phyloP scores from a whole-genome alignment of 768 basidiomycete genomes.

The Boletus vermiculosoides region DNA sequence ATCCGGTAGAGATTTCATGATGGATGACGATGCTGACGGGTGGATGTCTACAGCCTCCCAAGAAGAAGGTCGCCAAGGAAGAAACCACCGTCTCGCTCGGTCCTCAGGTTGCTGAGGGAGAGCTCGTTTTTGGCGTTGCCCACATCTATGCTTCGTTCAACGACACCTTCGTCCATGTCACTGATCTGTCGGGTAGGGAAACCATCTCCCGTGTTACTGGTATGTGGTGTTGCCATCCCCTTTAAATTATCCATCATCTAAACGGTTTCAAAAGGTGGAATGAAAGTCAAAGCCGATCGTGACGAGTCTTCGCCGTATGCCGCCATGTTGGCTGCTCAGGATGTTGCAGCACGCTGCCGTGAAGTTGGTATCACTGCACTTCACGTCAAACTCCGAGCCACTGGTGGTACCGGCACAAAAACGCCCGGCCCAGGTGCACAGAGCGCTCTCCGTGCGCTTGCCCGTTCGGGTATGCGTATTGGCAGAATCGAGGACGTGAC shows the following conservation, averaged over 20 bases:
- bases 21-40: constrained; percentile 54
- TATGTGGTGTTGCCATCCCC: constrained; percentile 33
- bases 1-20: constrained; percentile 10
- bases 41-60: constrained; percentile 73
- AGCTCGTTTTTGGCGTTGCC: constrained; percentile 96
- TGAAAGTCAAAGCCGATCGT: constrained; percentile 99
- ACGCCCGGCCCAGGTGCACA: constrained; percentile 99
- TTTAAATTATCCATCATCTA: background rate
- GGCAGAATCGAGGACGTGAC: constrained; percentile 99
- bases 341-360: constrained; percentile 93
- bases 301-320: constrained; percentile 98
- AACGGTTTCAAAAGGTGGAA: constrained; percentile 64
- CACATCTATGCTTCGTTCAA: constrained; percentile 99
- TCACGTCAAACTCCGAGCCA: constrained; percentile 98
- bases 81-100: constrained; percentile 88
- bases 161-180: constrained; percentile 99
- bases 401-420: constrained; percentile 98
- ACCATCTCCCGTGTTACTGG: constrained; percentile 99
- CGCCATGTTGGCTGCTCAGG: constrained; percentile 98
- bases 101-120: constrained; percentile 93
- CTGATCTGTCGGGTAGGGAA: constrained; percentile 98
- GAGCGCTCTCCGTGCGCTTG: constrained; percentile 95
- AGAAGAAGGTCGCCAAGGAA: constrained; percentile 79
- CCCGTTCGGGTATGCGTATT: constrained; percentile 97
- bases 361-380: constrained; percentile 98